phyloP scores from a whole-genome alignment of 345 rosid species.

The Trapa incisa region DNA sequence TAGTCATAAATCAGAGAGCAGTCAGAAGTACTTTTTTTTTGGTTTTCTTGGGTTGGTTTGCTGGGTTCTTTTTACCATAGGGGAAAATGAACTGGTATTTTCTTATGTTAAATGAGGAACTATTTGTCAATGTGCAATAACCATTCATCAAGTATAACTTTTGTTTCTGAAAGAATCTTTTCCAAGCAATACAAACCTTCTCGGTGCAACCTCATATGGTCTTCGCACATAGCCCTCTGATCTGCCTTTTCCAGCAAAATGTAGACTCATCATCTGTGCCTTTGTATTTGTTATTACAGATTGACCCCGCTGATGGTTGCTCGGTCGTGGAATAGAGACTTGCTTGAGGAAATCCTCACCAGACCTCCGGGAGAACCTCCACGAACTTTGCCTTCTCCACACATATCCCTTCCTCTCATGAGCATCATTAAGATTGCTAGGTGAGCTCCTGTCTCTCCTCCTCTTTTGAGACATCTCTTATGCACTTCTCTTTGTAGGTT shows the following conservation, averaged over 20 bases:
- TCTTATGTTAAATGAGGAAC: background rate
- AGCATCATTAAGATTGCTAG: slow-evolving; percentile 86
- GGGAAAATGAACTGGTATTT: too few relatives aligned
- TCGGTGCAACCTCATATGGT: background rate
- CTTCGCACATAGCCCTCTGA: background rate
- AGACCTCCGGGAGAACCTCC: slow-evolving; percentile 29
- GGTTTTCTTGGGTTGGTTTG: too few relatives aligned
- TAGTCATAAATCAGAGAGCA: too few relatives aligned
- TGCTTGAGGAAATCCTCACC: slow-evolving; percentile 63
- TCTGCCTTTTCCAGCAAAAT: background rate
- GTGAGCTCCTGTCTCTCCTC: slow-evolving; percentile 20
- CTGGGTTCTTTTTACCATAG: too few relatives aligned
- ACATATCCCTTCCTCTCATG: slow-evolving; percentile 79
- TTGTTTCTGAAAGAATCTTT: too few relatives aligned
- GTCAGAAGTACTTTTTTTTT: too few relatives aligned
- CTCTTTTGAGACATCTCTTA: background rate
- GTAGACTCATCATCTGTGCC: background rate
- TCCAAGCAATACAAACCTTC: too few relatives aligned
- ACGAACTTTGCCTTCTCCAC: slow-evolving; percentile 47
- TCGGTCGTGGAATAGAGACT: slow-evolving; percentile 74
- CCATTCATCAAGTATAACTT: background rate
- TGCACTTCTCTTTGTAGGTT: background rate
- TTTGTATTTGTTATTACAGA: slow-evolving; percentile 19
- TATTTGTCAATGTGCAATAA: background rate
- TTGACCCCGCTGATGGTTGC: slow-evolving; percentile 96